phyloP scores from a whole-genome alignment of 495 filamentous ascomycete species.

The Aspergillus homomorphus region DNA sequence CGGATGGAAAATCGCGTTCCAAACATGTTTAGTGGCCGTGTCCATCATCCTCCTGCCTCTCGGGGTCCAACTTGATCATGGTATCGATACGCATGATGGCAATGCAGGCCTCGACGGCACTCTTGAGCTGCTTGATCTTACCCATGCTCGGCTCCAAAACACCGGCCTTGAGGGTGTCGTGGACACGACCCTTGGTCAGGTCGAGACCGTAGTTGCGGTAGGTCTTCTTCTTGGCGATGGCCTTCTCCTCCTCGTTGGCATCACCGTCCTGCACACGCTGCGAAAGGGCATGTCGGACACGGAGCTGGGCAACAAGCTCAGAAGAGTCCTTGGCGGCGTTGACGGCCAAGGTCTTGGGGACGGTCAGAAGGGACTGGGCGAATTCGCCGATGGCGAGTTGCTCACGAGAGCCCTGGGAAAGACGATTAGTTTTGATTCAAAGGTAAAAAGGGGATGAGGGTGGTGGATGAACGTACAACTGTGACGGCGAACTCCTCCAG shows the following conservation, averaged over 20 bases:
- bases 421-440: slow-evolving; percentile 17
- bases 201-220: slow-evolving; percentile 99
- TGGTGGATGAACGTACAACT: slow-evolving; percentile 55
- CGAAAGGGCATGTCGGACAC: slow-evolving; percentile 88
- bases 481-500: slow-evolving; percentile 99
- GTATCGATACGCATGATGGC: slow-evolving; percentile 99
- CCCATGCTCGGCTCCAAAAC: slow-evolving; percentile 97
- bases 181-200: slow-evolving; percentile 82
- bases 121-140: slow-evolving; percentile 98
- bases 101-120: slow-evolving; percentile 97
- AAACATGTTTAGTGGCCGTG: slow-evolving; percentile 38
- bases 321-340: slow-evolving; percentile 96
- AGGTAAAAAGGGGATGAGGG: not conserved
- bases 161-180: slow-evolving; percentile 90
- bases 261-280: slow-evolving; percentile 84
- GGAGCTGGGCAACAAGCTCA: slow-evolving; percentile 92
- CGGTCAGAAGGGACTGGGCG: slow-evolving; percentile 86
- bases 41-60: slow-evolving; percentile 69
- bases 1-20: not conserved
- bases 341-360: slow-evolving; percentile 94
- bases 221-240: slow-evolving; percentile 84
- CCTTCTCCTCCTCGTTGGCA: slow-evolving; percentile 80
- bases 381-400: slow-evolving; percentile 98
- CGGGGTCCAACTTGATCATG: slow-evolving; percentile 95
- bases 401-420: slow-evolving; percentile 75